Base-by-base conservation (phyloP, 345 rosid genomes). In the Populus nigra region DNA sequence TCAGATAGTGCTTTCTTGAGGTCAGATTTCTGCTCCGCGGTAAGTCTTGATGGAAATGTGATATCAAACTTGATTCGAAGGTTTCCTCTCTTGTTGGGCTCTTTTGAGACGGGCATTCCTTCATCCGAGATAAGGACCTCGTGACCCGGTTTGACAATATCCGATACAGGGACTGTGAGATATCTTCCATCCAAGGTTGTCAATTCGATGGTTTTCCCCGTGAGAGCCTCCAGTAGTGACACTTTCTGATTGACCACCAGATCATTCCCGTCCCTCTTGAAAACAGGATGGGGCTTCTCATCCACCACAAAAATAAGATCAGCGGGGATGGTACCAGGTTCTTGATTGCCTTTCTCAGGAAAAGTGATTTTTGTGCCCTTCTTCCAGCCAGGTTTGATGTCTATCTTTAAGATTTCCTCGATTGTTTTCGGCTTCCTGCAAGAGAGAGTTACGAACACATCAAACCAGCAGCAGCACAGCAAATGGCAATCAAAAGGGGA, bases 31-130 rank as follows among this genome's bases (percentile, higher is more conserved):
- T 82, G 85, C 62, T 78, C 82, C 5, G 70, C 78, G 0, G 79
- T 49, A 31, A 82, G 81, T 49, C 85, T 84, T 3, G 87, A 80
- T 27, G 96, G 96, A 74, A 91, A 91, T 85, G 77, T 83, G 80
- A 90, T 83, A 76, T 87, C 84, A 77, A 91, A 91, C 74, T 86
- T 90, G 84, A 91, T 85, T 79, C 81, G 85, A 59, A 90, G 83
- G 73, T 88, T 88, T 33, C 93, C 92, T 80, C 70, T 88, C 84
- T 79, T 84, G 45, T 82, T 69, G 39, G 92, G 90, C 68, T 90
- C 92, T 80, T 86, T 87, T 49, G 88, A 89, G 23, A 88, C 77
- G 1, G 94, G 94, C 92, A 90, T 89, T 76, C 92, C 94, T 59
- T 90, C 91, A 68, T 79, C 76, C 2, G 88, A 65, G 29, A 90